Percentiles rank a stretch among this genome's conserved stretches.
Conservation (phyloP, 768 basidiomycete species). For the Mycena sanguinolenta region DNA sequence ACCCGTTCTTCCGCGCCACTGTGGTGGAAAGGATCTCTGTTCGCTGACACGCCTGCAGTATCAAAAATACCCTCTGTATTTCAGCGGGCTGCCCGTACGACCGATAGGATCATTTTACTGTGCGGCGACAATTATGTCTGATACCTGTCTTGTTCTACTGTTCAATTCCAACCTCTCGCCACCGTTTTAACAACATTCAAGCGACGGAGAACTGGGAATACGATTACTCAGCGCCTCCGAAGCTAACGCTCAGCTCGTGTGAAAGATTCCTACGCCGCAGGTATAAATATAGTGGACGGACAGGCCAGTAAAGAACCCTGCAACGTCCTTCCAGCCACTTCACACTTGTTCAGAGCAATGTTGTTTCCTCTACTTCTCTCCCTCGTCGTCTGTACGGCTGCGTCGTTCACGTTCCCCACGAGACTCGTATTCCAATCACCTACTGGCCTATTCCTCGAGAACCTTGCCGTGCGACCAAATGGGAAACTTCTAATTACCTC, state of each 20-base stretch:
- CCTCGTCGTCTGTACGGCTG: slow-evolving; percentile 11
- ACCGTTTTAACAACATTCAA: slow-evolving; percentile 11
- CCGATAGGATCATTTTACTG: slow-evolving; percentile 15
- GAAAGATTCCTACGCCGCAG: slow-evolving; percentile 14
- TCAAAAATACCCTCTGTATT: slow-evolving; percentile 20
- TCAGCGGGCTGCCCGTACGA: slow-evolving; percentile 15
- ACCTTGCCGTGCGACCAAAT: slow-evolving; percentile 24
- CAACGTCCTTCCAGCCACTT: slow-evolving; percentile 11
- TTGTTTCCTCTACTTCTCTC: slow-evolving; percentile 18
- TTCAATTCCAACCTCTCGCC: slow-evolving; percentile 11
- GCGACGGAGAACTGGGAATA: slow-evolving; percentile 12
- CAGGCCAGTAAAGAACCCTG: slow-evolving; percentile 14
- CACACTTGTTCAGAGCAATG: slow-evolving; percentile 12
- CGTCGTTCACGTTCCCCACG: slow-evolving; percentile 21
- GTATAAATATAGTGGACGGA: slow-evolving; percentile 13
- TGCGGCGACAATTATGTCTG: slow-evolving; percentile 18
- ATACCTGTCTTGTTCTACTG: slow-evolving; percentile 5
- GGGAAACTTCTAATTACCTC: slow-evolving; percentile 23
- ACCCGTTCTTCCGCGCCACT: slow-evolving; percentile 15
- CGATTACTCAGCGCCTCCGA: slow-evolving; percentile 17
- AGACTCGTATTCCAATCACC: slow-evolving; percentile 17
- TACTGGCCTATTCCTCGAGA: slow-evolving; percentile 20
- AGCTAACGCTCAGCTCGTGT: slow-evolving; percentile 19
- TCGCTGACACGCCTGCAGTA: slow-evolving; percentile 16
- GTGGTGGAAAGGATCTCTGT: slow-evolving; percentile 19